Base-by-base conservation (phyloP, 495 filamentous ascomycete species). In the Hypoxylon subgilvum region DNA sequence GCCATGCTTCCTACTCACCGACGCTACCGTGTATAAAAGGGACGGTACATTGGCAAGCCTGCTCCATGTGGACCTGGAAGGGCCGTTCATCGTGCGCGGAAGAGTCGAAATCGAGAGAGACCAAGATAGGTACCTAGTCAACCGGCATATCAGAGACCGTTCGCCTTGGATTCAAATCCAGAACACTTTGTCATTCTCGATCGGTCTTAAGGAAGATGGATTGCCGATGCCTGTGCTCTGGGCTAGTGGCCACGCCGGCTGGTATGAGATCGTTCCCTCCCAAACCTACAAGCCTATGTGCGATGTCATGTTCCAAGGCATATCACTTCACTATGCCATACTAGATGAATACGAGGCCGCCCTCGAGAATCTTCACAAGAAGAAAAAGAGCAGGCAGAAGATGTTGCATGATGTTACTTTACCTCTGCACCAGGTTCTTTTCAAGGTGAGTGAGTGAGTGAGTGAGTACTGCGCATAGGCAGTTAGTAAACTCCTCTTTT, bases 191-290 rank as follows among this genome's bases (percentile, higher is more conserved):
- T 74, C 79, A 6, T 95, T 86, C 72, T 85, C 90, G 0, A 88
- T 90, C 65, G 88, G 87, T 14, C 80, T 66, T 6, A 68, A 68
- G 41, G 61, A 87, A 41, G 82, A 79, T 41, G 78, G 78, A 8
- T 79, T 86, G 61, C 79, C 82, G 5, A 79, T 77, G 16, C 76
- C 85, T 28, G 79, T 82, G 27, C 71, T 92, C 40, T 96, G 90
- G 90, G 88, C 88, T 23, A 82, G 84, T 27, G 90, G 90, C 40
- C 72, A 77, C 52, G 83, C 87, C n/a, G 90, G 89, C 49, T 93
- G 89, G 89, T 93, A 85, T 71, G 81, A 86, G 67, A 82, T 94
- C 19, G 71, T 75, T 17, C 86, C 90, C 1, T 78, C 84, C 41
- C 74, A 76, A 38, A 68, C 74, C 2, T 96, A 89, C 70, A 70